Base-by-base conservation (phyloP, 2,329 filamentous ascomycete genomes). In the Curvularia sp. region DNA sequence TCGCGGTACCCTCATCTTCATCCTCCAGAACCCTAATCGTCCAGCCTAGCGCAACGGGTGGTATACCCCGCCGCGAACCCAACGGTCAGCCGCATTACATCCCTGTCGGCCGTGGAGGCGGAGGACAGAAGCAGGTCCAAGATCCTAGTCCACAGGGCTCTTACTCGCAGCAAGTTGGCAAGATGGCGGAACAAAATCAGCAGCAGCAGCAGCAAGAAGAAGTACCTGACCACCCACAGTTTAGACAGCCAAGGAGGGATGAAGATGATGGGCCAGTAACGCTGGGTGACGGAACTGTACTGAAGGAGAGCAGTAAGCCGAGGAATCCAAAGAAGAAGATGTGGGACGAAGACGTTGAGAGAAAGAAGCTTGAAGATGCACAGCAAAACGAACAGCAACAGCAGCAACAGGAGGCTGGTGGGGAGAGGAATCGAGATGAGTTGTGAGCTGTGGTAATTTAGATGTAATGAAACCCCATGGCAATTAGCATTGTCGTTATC, bases 261-360 rank as follows among this genome's bases (percentile, higher is more conserved):
- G 67, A 71, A 12, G 65, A 74, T n/a, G 63, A 76, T 2, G 70
- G 73, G 3, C 71, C 66, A 23, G 75, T 74, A 32, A 73, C 72
- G 42, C 75, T 74, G 58, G 81, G 80, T 1, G 81, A 82, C 60
- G 81, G 83, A 28, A 76, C 77, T 19, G 80, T 80, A 3, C 72
- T 82, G 49, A 60, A 79, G 56, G 69, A 81, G 60, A 74, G 70
- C 27, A 74, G 73, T 63, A 74, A 67, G 63, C 77, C 74, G 25
- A 68, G 73, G 27, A 88, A 88, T 71, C 84, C 84, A 6, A 87
- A 83, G 79, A 88, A 88, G 78, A 83, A 85, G 76, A 83, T 83
- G 77, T 86, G 85, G 80, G 85, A 87, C 63, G 84, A 84, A 56
- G 50, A 69, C 56, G 71, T 73, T 10, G 74, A 78, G 63, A 69